Percentiles rank a stretch among this genome's conserved stretches.
phyloP scores from a whole-genome alignment of 257 asterid genomes.

The Przewalskia tangutica region DNA sequence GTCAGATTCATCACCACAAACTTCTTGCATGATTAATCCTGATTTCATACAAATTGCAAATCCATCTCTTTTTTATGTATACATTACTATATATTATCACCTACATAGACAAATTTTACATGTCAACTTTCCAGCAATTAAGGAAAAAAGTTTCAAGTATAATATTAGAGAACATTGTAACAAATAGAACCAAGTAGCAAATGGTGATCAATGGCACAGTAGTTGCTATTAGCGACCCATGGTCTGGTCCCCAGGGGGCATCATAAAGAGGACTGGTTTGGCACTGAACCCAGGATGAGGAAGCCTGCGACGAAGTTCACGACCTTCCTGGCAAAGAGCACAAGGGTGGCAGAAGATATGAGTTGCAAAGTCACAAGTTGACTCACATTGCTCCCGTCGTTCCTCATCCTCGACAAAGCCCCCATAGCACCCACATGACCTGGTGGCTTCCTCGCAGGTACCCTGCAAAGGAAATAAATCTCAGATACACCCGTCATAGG shows the following conservation, averaged over 20 bases:
- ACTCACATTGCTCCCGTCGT: constrained; percentile 78
- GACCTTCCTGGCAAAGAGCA: constrained; percentile 96
- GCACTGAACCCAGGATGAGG: constrained; percentile 70
- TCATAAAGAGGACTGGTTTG: constrained; percentile 53
- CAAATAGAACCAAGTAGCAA: background rate
- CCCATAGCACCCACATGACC: constrained; percentile 73
- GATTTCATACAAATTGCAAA: background rate
- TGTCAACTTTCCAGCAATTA: background rate
- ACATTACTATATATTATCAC: background rate
- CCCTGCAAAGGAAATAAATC: constrained; percentile 41
- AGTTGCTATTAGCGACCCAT: constrained; percentile 52
- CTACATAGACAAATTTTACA: background rate
- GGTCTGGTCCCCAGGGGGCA: constrained; percentile 69
- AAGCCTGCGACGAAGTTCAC: constrained; percentile 92
- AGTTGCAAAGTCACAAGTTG: constrained; percentile 76
- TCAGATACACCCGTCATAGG: background rate
- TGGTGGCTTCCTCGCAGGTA: constrained; percentile 58
- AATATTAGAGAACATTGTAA: background rate
- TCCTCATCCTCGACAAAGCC: constrained; percentile 52
- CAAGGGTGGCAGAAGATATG: constrained; percentile 83
- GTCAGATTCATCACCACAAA: background rate
- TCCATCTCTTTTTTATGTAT: background rate
- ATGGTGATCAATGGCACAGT: background rate
- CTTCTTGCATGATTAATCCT: background rate
- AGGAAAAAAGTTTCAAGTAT: background rate